phyloP scores from a whole-genome alignment of 2,329 filamentous ascomycete genomes.

The Hortaea sp. region DNA sequence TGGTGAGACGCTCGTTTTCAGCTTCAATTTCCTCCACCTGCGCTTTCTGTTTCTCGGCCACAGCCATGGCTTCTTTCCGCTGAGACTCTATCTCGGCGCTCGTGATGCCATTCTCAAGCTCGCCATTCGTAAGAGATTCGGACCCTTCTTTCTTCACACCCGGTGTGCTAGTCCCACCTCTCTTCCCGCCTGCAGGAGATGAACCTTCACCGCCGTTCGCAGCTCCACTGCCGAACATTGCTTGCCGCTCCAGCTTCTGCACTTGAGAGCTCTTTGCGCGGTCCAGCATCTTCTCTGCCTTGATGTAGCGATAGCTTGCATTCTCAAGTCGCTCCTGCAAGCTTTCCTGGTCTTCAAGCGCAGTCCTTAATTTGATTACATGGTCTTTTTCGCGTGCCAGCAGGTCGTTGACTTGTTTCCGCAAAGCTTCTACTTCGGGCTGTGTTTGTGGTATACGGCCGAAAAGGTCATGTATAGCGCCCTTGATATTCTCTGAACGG shows the following conservation, averaged over 20 bases:
- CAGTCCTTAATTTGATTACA: slow-evolving; percentile 17
- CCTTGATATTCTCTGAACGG: slow-evolving; percentile 66
- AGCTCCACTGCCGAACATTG: slow-evolving; percentile 52
- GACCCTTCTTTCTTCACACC: slow-evolving; percentile 29
- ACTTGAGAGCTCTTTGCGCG: slow-evolving; percentile 80
- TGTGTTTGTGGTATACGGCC: slow-evolving; percentile 39
- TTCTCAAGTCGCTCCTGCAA: slow-evolving; percentile 78
- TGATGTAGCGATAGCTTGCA: slow-evolving; percentile 83
- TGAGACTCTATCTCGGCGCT: slow-evolving; percentile 62
- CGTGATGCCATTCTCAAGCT: slow-evolving; percentile 46
- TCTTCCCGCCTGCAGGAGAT: slow-evolving; percentile 34
- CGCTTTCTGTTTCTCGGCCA: slow-evolving; percentile 73
- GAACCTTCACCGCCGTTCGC: slow-evolving; percentile 28
- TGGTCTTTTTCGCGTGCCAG: slow-evolving; percentile 67
- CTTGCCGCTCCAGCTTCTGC: slow-evolving; percentile 84
- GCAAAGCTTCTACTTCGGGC: slow-evolving; percentile 62
- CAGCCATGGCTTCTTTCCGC: slow-evolving; percentile 66
- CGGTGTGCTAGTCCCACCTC: slow-evolving; percentile 28
- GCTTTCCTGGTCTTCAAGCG: slow-evolving; percentile 21
- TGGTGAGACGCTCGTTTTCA: slow-evolving; percentile 64
- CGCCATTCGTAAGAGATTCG: slow-evolving; percentile 38
- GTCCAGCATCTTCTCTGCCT: slow-evolving; percentile 90
- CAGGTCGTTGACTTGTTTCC: slow-evolving; percentile 63
- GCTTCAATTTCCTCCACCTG: slow-evolving; percentile 70
- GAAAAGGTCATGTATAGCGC: slow-evolving; percentile 62